A percentile compares a stretch with the other conserved stretches of the same genome.
Evolutionary conservation across 805 yeast genomes (phyloP).

Genomic region (Naumovozyma dairenensis): DNA sequence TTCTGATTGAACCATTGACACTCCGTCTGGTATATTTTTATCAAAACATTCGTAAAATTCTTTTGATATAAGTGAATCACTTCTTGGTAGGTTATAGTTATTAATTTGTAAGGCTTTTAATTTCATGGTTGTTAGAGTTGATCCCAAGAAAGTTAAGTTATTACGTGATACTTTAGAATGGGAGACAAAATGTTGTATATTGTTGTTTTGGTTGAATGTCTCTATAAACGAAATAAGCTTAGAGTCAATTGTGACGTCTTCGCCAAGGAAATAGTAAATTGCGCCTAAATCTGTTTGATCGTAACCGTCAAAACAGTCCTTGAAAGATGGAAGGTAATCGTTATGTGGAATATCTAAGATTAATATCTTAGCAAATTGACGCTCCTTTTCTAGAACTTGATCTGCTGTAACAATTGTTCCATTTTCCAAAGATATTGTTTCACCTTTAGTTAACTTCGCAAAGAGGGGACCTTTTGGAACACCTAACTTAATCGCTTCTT

Average conservation of each 20-base stretch:
- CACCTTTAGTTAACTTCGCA: slow-evolving; percentile 51
- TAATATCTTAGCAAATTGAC: slow-evolving; percentile 48
- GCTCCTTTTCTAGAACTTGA: slow-evolving; percentile 61
- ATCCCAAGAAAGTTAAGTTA: slow-evolving; percentile 45
- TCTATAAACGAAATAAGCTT: slow-evolving; percentile 42
- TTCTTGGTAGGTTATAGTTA: slow-evolving; percentile 32
- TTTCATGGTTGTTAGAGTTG: slow-evolving; percentile 45
- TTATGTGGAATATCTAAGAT: slow-evolving; percentile 64
- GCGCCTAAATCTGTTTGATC: slow-evolving; percentile 31
- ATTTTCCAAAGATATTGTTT: slow-evolving; percentile 42
- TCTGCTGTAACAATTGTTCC: slow-evolving; percentile 55
- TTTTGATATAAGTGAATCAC: slow-evolving; percentile 20
- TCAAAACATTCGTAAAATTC: slow-evolving; percentile 28
- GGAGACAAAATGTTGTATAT: slow-evolving; percentile 56
- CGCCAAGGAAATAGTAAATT: slow-evolving; percentile 74
- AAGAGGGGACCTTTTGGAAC: slow-evolving; percentile 56
- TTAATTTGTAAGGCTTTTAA: slow-evolving; percentile 43
- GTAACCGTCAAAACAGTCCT: slow-evolving; percentile 21
- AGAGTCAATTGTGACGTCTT: slow-evolving; percentile 36
- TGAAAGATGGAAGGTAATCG: slow-evolving; percentile 33
- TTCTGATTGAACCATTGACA: slow-evolving; percentile 17
- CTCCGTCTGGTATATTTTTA: slow-evolving; percentile 20
- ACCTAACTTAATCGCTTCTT: slow-evolving; percentile 57
- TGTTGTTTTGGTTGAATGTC: slow-evolving; percentile 34
- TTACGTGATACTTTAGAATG: slow-evolving; percentile 60